phyloP scores from a whole-genome alignment of 805 yeast species.

The Kodamaea fukazawae region DNA sequence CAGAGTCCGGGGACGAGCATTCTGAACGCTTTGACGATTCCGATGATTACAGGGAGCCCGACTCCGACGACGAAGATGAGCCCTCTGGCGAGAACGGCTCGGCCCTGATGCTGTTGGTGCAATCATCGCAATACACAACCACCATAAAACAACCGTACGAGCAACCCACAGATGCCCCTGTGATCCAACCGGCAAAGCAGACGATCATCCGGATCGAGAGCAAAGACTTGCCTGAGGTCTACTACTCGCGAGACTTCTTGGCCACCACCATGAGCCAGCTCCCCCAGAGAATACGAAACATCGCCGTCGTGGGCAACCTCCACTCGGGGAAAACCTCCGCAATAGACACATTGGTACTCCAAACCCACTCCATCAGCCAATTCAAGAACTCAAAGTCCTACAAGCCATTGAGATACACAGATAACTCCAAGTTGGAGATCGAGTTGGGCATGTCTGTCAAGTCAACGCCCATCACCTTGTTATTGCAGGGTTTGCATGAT shows the following conservation, averaged over 20 bases:
- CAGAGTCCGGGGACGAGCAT: slow-evolving; percentile 36
- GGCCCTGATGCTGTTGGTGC: not conserved
- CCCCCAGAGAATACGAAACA: slow-evolving; percentile 68
- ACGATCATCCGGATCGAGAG: slow-evolving; percentile 44
- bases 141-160: slow-evolving; percentile 42
- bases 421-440: slow-evolving; percentile 65
- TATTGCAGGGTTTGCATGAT: slow-evolving; percentile 49
- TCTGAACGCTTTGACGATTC: slow-evolving; percentile 1
- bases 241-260: slow-evolving; percentile 64
- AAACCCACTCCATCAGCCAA: slow-evolving; percentile 52
- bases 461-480: slow-evolving; percentile 56
- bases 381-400: slow-evolving; percentile 30
- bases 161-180: slow-evolving; percentile 48
- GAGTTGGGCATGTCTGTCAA: slow-evolving; percentile 70
- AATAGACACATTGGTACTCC: slow-evolving; percentile 61
- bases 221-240: slow-evolving; percentile 51
- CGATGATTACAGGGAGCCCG: slow-evolving; percentile 22
- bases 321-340: slow-evolving; percentile 87
- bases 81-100: not conserved
- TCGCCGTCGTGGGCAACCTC: slow-evolving; percentile 75
- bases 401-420: slow-evolving; percentile 62
- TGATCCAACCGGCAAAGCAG: slow-evolving; percentile 51
- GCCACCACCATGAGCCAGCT: slow-evolving; percentile 39
- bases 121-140: slow-evolving; percentile 41
- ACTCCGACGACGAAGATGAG: slow-evolving; percentile 19